Evolutionary conservation across 2,329 filamentous ascomycete genomes (phyloP).

Genomic region (Paraphoma chrysanthemicola): DNA sequence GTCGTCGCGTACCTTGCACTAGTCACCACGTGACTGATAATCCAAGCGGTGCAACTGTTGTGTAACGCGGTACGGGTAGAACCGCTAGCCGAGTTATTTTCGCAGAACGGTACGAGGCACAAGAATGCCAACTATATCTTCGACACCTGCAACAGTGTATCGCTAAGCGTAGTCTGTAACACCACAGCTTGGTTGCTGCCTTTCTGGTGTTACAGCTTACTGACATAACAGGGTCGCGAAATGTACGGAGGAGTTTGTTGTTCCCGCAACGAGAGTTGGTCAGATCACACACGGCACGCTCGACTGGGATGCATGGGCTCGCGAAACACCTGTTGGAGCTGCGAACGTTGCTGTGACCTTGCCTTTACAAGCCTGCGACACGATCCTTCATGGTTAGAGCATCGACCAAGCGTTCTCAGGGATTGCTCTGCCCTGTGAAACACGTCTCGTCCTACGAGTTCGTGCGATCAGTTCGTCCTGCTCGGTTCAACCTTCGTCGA

Average conservation of each 20-base stretch:
- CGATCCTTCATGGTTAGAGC: background rate
- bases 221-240: background rate
- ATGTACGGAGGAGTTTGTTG: background rate
- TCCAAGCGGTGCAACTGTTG: slow-evolving; percentile 12
- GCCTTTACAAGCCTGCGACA: background rate
- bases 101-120: background rate
- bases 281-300: background rate
- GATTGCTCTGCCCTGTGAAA: slow-evolving; percentile 1
- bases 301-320: background rate
- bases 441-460: slow-evolving; percentile 3
- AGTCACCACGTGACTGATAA: slow-evolving; percentile 6
- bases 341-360: background rate
- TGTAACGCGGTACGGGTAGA: slow-evolving; percentile 20
- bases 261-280: background rate
- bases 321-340: background rate
- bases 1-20: slow-evolving; percentile 7
- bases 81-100: slow-evolving; percentile 3
- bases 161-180: background rate
- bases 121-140: background rate
- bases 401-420: background rate
- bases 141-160: background rate
- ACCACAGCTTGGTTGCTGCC: background rate
- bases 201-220: background rate
- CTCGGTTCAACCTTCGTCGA: background rate
- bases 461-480: slow-evolving; percentile 4